Evolutionary conservation across 495 filamentous ascomycete genomes (phyloP).

Genomic region (Penicillium tannophilum): DNA sequence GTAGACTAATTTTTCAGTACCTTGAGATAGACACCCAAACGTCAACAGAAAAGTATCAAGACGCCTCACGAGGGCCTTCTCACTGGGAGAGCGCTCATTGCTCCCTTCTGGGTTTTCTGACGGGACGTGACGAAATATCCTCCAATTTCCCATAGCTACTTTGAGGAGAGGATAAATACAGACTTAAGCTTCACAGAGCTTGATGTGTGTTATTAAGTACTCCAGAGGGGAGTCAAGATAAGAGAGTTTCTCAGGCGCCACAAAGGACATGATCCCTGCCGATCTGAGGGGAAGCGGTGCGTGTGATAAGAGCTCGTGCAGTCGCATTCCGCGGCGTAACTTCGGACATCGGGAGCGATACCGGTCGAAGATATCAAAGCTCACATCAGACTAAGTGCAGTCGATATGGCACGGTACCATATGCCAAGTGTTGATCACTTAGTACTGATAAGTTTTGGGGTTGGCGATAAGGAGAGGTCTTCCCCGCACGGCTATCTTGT

Average conservation of each 20-base stretch:
- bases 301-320: slow-evolving; percentile 16
- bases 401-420: slow-evolving; percentile 10
- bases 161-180: neutral
- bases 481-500: slow-evolving; percentile 5
- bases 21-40: slow-evolving; percentile 37
- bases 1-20: slow-evolving; percentile 8
- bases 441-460: neutral
- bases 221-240: neutral
- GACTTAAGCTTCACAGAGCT: neutral
- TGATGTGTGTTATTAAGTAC: neutral
- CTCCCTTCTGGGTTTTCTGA: slow-evolving; percentile 3
- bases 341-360: slow-evolving; percentile 5
- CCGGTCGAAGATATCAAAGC: neutral
- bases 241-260: neutral
- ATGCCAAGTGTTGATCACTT: neutral
- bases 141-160: slow-evolving; percentile 23
- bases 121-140: slow-evolving; percentile 15
- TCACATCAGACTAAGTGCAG: slow-evolving; percentile 9
- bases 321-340: slow-evolving; percentile 5
- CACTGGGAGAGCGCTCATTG: slow-evolving; percentile 27
- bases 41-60: slow-evolving; percentile 34
- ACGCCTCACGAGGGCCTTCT: slow-evolving; percentile 35
- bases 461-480: neutral
- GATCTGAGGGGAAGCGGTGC: slow-evolving; percentile 15
- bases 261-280: slow-evolving; percentile 2